Conservation (phyloP, 148 eudicot genomes). For the Rhododendron ferrugineum region DNA sequence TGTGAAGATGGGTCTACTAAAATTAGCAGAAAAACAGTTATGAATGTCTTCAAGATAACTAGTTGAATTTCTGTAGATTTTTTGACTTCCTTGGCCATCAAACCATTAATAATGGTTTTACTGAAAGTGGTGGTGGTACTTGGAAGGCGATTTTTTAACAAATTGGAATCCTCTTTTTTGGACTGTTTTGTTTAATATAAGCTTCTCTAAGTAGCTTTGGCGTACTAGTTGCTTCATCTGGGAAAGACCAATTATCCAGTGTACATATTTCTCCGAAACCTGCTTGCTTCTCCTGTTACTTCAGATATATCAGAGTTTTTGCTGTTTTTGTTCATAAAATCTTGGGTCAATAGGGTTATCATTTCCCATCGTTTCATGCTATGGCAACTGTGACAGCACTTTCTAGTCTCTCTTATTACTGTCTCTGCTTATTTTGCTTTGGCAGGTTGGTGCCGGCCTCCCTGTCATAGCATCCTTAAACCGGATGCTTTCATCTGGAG, state of each 20-base stretch:
- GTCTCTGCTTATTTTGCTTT: slow-evolving; percentile 10
- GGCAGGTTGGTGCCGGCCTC: slow-evolving; percentile 98
- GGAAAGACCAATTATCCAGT: not conserved
- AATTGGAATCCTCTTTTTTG: not conserved
- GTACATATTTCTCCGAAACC: not conserved
- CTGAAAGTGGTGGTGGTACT: not conserved
- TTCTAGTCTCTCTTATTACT: not conserved
- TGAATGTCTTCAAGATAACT: not conserved
- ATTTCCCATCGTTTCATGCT: not conserved
- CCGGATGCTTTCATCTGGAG: slow-evolving; percentile 87
- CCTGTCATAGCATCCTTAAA: slow-evolving; percentile 78
- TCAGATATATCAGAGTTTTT: not conserved
- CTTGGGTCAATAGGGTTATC: not conserved
- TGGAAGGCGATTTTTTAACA: not conserved
- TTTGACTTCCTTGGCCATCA: not conserved
- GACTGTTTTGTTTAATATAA: not conserved
- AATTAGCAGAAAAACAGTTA: not conserved
- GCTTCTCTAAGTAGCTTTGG: not conserved
- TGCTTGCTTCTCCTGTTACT: not conserved
- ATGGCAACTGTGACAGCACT: not conserved
- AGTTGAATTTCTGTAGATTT: not conserved
- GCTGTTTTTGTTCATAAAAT: not conserved
- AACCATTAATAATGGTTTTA: not conserved
- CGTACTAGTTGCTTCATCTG: not conserved
- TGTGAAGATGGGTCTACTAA: not conserved